These are phyloP conservation scores for Fraxinus paxiana DNA, from an alignment of 305 asterid genomes.

Conservation along the genomic window DNA sequence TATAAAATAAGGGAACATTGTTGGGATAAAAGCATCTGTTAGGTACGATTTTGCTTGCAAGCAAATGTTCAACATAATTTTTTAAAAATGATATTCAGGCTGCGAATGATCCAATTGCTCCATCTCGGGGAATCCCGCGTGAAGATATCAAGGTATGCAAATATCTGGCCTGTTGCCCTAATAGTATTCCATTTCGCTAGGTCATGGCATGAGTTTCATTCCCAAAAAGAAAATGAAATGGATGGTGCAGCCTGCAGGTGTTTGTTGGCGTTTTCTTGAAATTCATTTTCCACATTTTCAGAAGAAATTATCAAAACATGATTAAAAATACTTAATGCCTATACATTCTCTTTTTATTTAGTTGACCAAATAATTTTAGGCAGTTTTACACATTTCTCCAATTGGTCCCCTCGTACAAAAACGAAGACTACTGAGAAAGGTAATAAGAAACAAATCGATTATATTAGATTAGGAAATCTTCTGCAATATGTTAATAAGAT, in stretches of 20 bases:
- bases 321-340: background rate
- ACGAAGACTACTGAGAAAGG: background rate
- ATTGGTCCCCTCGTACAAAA: background rate
- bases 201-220: background rate
- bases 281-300: background rate
- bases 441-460: background rate
- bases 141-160: constrained; percentile 66
- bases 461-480: background rate
- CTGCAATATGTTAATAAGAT: background rate
- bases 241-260: background rate
- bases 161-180: constrained; percentile 8
- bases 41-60: background rate
- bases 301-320: background rate
- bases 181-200: background rate
- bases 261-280: constrained; percentile 1
- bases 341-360: background rate
- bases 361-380: background rate
- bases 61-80: constrained; percentile 4
- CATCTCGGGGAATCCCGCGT: constrained; percentile 86
- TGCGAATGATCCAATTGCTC: constrained; percentile 96
- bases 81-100: constrained; percentile 55
- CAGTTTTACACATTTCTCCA: background rate
- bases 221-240: background rate
- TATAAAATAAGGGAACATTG: background rate
- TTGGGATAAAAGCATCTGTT: background rate